Base-by-base conservation (phyloP, 2,329 filamentous ascomycete species). In the Phaeosphaeriaceae sp. region DNA sequence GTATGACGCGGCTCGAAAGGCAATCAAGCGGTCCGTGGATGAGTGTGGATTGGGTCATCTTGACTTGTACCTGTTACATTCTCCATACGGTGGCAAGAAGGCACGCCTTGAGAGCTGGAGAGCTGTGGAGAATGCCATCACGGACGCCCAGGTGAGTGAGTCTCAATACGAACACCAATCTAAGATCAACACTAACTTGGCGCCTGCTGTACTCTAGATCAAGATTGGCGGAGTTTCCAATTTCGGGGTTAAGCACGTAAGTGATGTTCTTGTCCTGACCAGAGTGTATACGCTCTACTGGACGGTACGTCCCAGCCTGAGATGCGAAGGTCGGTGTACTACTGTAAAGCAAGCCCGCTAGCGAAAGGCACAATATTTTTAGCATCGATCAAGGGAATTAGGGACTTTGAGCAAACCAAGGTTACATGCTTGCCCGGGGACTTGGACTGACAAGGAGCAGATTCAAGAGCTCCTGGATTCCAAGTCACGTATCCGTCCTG, bases 1-100 rank as follows among this genome's bases (percentile, higher is more conserved):
- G 4, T 93, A 92, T 70, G 81, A 87, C n/a, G 76, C 77, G 3
- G 88, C 88, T 18, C 81, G 86, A 41, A 76, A 75, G 52, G 86
- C 87, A 0, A 89, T 94, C 56, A 83, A 79, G 53, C 70, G 82
- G 66, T 87, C 83, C 23, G 78, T 92, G 3, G 79, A 84, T 38
- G 81, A 82, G 47, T 86, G 83, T 18, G 87, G 85, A 0, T 74
- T 92, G 23, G 87, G 84, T 0, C 92, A 92, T 69, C 84, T 93
- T 47, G 90, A 94, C 64, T 71, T 94, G 36, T 92, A 93, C 70
- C 76, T 95, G 9, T 77, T 94, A 46, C 90, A 94, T 66, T 88
- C 85, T 39, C 90, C 90, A 0, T 90, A 90, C 60, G 89, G 90
- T 5, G 89, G 90, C 1, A 85, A 79, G 62, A 72, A 82, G 60